Evolutionary conservation across 1,139 yeast genomes (phyloP).

Genomic region (Fermentozyma sake): DNA sequence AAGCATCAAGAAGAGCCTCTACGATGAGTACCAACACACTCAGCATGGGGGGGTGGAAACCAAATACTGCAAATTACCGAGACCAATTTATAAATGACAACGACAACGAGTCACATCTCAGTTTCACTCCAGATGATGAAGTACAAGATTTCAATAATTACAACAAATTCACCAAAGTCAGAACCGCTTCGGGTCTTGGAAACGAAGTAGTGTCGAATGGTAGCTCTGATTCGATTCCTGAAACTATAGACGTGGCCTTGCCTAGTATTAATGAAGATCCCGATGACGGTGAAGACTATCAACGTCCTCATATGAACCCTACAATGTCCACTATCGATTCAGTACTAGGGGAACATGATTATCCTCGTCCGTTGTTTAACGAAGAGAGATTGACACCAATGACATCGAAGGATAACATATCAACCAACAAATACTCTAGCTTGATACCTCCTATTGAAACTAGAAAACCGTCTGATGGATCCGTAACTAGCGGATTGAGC

Average conservation of each 20-base stretch:
- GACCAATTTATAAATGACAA: conserved; percentile 48
- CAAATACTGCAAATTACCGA: conserved; percentile 45
- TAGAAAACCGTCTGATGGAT: background rate
- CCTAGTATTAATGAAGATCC: conserved; percentile 37
- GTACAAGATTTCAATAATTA: conserved; percentile 22
- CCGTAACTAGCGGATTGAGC: background rate
- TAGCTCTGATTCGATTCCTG: conserved; percentile 36
- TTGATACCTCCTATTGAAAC: conserved; percentile 12
- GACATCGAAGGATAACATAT: conserved; percentile 15
- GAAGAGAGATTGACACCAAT: conserved; percentile 31
- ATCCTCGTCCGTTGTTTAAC: conserved; percentile 22
- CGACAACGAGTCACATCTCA: conserved; percentile 38
- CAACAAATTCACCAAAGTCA: conserved; percentile 31
- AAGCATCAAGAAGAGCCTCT: conserved; percentile 26
- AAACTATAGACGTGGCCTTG: conserved; percentile 38
- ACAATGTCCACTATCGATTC: conserved; percentile 17
- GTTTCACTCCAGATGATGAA: conserved; percentile 24
- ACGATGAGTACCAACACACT: conserved; percentile 37
- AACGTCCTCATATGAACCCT: conserved; percentile 5
- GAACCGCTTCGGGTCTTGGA: conserved; percentile 16
- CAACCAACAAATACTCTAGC: conserved; percentile 19
- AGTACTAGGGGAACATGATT: conserved; percentile 24
- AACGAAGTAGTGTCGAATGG: conserved; percentile 23
- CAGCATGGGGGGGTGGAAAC: conserved; percentile 51
- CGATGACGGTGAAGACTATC: conserved; percentile 14